These are phyloP conservation scores for Trichophyton simii DNA, from an alignment of 2,329 filamentous ascomycete species.

Conservation along the genomic window DNA sequence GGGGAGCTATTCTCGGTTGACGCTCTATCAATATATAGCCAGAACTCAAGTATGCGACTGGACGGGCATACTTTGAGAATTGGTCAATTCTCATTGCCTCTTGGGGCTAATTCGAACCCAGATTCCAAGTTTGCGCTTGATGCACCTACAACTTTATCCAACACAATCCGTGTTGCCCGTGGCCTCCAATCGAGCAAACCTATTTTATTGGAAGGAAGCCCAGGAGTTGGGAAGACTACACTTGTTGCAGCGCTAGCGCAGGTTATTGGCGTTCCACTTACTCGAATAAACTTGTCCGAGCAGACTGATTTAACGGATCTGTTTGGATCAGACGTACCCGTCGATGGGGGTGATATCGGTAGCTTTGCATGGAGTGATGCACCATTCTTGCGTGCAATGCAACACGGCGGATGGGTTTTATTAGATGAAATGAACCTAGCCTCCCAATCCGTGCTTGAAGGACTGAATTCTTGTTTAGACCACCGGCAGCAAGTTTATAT, in stretches of 20 bases:
- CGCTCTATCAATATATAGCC: conserved; percentile 52
- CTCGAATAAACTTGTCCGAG: conserved; percentile 91
- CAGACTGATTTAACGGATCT: conserved; percentile 96
- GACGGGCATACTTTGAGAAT: conserved; percentile 48
- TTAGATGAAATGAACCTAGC: conserved; percentile 98
- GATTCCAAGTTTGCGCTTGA: conserved; percentile 63
- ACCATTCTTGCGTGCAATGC: conserved; percentile 92
- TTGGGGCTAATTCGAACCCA: conserved; percentile 36
- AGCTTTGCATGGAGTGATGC: conserved; percentile 93
- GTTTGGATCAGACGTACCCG: conserved; percentile 90
- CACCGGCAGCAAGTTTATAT: conserved; percentile 94
- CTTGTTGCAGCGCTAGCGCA: conserved; percentile 73
- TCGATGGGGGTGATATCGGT: conserved; percentile 82
- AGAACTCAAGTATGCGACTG: conserved; percentile 47
- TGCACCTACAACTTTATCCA: conserved; percentile 78
- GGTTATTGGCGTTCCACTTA: conserved; percentile 68
- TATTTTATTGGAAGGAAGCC: conserved; percentile 86
- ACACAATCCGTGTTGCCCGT: conserved; percentile 80
- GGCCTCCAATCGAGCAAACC: conserved; percentile 82
- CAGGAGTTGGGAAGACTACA: conserved; percentile 96
- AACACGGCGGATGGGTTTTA: conserved; percentile 89
- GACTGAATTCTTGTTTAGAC: conserved; percentile 89
- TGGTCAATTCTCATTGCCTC: conserved; percentile 60
- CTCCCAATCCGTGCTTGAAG: conserved; percentile 91
- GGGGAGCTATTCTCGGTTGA: conserved; percentile 53